Evolutionary conservation across 2,329 filamentous ascomycete genomes (phyloP).

Genomic region (Hypoxylon sp.): DNA sequence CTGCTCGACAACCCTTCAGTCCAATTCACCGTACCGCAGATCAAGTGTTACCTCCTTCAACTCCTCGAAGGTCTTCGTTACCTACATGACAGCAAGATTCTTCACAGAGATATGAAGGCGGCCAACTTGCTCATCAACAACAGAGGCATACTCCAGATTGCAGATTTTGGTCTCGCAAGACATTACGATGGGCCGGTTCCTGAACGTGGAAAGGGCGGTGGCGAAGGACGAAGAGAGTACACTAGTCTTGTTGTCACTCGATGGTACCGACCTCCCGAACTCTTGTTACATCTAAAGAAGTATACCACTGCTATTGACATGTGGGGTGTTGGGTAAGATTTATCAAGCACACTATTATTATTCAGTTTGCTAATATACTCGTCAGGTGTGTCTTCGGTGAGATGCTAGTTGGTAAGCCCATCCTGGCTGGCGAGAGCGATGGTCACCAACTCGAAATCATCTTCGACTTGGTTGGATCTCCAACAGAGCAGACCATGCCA

Average conservation of each 20-base stretch:
- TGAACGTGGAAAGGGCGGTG: conserved; percentile 81
- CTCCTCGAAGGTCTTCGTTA: conserved; percentile 91
- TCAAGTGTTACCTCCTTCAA: conserved; percentile 98
- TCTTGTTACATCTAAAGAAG: conserved; percentile 86
- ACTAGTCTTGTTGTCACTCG: conserved; percentile 96
- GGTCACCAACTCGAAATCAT: conserved; percentile 92
- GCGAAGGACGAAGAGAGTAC: conserved; percentile 90
- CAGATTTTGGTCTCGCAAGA: conserved; percentile 94
- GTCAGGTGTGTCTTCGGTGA: conserved; percentile 95
- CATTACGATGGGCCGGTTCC: conserved; percentile 92
- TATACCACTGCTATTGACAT: conserved; percentile 99
- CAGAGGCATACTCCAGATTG: conserved; percentile 92
- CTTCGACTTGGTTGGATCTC: conserved; percentile 91
- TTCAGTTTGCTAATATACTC: conserved; percentile 44
- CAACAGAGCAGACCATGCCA: conserved; percentile 92
- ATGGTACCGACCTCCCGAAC: conserved; percentile 96
- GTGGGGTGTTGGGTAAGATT: conserved; percentile 92
- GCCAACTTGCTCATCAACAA: conserved; percentile 98
- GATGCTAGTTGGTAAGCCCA: conserved; percentile 95
- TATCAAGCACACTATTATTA: background rate
- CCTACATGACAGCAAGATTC: conserved; percentile 88
- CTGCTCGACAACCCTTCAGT: conserved; percentile 95
- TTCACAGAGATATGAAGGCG: conserved; percentile 99
- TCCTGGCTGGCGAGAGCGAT: conserved; percentile 91
- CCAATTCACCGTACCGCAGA: conserved; percentile 87